These are phyloP conservation scores for Lanmaoa rubissima DNA, from an alignment of 768 basidiomycete species.

Conservation along the genomic window DNA sequence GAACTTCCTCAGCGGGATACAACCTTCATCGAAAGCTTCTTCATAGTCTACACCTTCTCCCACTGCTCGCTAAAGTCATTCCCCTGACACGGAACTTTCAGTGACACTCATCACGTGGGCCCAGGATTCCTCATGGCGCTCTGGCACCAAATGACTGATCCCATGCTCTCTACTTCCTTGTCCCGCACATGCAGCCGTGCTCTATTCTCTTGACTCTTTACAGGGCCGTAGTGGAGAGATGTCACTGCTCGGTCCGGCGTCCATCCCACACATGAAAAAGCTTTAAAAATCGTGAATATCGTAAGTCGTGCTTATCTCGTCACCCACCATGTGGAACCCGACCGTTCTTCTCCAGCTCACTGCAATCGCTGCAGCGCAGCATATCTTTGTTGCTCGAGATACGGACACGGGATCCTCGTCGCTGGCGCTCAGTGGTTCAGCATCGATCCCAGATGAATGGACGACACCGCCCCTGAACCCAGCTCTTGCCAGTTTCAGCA, in stretches of 20 bases:
- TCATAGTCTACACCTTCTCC: no score
- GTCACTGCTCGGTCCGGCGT: not conserved
- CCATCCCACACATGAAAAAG: not conserved
- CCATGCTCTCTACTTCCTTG: not conserved
- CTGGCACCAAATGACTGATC: not conserved
- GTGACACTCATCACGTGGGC: not conserved
- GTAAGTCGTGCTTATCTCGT: not conserved
- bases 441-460: constrained; percentile 39
- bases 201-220: not conserved
- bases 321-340: constrained; percentile 8
- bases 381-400: constrained; percentile 8
- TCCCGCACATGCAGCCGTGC: not conserved
- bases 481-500: constrained; percentile 50
- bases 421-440: constrained; percentile 40
- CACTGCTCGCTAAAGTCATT: not conserved
- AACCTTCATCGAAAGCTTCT: no score
- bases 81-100: not conserved
- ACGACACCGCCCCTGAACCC: constrained; percentile 45
- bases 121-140: not conserved
- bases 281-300: not conserved
- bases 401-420: constrained; percentile 1
- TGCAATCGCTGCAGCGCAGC: constrained; percentile 8
- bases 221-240: not conserved
- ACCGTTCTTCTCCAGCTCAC: not conserved
- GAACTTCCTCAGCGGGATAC: no score